phyloP scores from a whole-genome alignment of 345 rosid species.

The Hibiscus mutabilis region DNA sequence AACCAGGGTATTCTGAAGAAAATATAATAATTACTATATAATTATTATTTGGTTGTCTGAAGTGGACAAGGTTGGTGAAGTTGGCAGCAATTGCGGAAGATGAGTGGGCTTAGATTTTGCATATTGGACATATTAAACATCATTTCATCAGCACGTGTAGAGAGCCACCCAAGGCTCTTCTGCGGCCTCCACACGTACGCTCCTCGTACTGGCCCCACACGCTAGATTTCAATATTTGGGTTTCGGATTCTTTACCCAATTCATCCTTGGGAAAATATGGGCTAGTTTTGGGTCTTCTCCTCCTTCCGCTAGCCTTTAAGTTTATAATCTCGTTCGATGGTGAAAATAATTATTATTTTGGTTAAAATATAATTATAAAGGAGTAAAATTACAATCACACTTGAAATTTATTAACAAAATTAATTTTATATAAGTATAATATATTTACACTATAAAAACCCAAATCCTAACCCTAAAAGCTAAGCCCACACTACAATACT shows the following conservation, averaged over 20 bases:
- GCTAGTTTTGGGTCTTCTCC: not conserved
- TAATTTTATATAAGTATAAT: too few species aligned
- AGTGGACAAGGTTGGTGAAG: conserved; percentile 8
- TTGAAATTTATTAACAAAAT: too few species aligned
- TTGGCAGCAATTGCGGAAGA: not conserved
- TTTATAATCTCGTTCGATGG: too few species aligned
- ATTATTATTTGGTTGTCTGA: not conserved
- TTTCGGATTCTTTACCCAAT: not conserved
- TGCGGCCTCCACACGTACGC: not conserved
- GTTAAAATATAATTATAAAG: not conserved
- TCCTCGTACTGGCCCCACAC: not conserved
- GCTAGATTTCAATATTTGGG: not conserved
- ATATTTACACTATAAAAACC: too few species aligned
- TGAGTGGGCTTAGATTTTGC: not conserved
- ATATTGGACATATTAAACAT: not conserved
- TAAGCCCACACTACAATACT: too few species aligned
- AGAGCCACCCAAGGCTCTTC: not conserved
- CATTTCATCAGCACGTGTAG: not conserved
- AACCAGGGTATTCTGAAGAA: too few species aligned
- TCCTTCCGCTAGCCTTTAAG: too few species aligned
- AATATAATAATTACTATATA: too few species aligned
- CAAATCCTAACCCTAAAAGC: too few species aligned
- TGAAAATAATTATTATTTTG: too few species aligned
- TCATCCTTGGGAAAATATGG: not conserved
- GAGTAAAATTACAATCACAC: too few species aligned